Percentiles rank a stretch among this genome's conserved stretches.
Conservation (phyloP, 176 grass and related monocot species). For the Cenchrus fungigraminus region DNA sequence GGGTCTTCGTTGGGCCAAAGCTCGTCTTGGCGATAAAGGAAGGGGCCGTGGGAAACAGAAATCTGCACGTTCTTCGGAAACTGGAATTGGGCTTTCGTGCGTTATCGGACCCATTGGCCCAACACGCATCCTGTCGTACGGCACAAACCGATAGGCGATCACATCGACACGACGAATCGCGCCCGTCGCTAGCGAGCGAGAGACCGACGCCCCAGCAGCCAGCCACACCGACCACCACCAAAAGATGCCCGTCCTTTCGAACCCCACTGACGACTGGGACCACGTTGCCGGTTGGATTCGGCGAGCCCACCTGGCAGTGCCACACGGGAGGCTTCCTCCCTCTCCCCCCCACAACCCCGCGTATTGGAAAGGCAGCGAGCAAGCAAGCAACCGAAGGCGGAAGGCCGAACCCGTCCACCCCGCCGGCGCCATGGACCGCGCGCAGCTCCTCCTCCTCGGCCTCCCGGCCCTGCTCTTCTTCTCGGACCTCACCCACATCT, state of each 20-base stretch:
- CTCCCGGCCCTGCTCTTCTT: slow-evolving; percentile 87
- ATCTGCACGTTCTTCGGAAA: too few species aligned
- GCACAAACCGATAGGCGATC: too few species aligned
- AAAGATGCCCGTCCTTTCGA: neutral
- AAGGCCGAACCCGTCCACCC: too few species aligned
- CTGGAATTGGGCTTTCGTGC: too few species aligned
- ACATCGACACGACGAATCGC: too few species aligned
- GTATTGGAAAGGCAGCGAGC: neutral
- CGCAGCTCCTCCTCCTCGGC: slow-evolving; percentile 83
- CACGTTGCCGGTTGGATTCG: neutral
- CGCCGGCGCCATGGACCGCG: slow-evolving; percentile 67
- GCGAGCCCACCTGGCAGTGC: slow-evolving; percentile 15
- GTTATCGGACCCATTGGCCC: too few species aligned
- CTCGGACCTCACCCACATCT: slow-evolving; percentile 86
- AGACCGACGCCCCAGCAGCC: neutral
- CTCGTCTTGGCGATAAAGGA: too few species aligned
- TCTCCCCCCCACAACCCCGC: neutral
- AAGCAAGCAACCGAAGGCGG: neutral
- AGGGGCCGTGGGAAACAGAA: too few species aligned
- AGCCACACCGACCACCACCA: neutral
- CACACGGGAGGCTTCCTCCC: neutral
- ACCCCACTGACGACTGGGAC: neutral
- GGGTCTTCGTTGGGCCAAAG: too few species aligned
- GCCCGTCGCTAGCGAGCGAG: neutral
- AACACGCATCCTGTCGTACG: too few species aligned